Percentiles rank a stretch among this genome's conserved stretches.
Evolutionary conservation across 305 asterid species (phyloP).

Genomic region (Ilex paraguariensis): DNA sequence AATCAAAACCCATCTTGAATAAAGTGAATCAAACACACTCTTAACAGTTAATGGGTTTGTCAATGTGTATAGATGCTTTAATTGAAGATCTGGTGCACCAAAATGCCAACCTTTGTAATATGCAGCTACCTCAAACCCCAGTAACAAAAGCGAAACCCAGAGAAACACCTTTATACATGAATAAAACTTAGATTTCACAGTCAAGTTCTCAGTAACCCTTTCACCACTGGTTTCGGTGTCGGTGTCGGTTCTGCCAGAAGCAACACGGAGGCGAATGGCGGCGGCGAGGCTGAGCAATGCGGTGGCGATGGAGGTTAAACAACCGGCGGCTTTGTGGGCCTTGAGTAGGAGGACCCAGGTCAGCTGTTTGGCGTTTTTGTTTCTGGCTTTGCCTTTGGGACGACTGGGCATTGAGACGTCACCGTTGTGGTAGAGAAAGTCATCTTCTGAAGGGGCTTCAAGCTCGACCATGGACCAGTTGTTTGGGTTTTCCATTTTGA

Average conservation of each 20-base stretch:
- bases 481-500: slow-evolving; percentile 7
- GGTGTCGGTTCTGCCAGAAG: neutral
- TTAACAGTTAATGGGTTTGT: neutral
- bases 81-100: slow-evolving; percentile 1
- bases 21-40: slow-evolving; percentile 1
- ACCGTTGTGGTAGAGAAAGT: neutral
- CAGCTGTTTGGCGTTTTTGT: slow-evolving; percentile 7
- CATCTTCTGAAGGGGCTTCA: slow-evolving; percentile 1
- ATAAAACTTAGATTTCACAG: neutral
- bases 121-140: slow-evolving; percentile 6
- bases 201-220: neutral
- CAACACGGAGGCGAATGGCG: slow-evolving; percentile 1
- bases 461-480: slow-evolving; percentile 8
- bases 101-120: slow-evolving; percentile 8
- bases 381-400: neutral
- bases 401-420: neutral
- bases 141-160: neutral
- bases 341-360: slow-evolving; percentile 5
- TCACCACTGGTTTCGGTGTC: neutral
- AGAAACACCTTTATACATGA: slow-evolving; percentile 6
- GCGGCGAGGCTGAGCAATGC: slow-evolving; percentile 6
- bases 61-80: neutral
- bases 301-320: slow-evolving; percentile 3
- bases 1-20: slow-evolving; percentile 3
- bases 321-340: slow-evolving; percentile 2